A percentile compares a stretch with the other conserved stretches of the same genome.
Conservation (phyloP, 768 basidiomycete genomes). For the Strobilomyces confusus region DNA sequence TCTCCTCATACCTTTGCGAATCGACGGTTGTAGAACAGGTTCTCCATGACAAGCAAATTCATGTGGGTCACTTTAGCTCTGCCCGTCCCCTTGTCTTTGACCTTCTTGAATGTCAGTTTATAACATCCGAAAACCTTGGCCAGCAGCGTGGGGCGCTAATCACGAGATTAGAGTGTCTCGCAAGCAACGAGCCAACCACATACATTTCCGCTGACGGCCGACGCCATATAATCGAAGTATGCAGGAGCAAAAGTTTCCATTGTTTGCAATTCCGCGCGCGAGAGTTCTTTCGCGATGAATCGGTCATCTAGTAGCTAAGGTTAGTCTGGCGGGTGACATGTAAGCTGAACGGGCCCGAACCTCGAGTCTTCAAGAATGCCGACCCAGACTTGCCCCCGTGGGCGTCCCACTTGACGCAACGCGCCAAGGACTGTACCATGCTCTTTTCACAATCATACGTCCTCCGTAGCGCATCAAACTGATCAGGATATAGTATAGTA, state of each 20-base stretch:
- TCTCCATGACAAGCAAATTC: constrained; percentile 98
- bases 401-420: constrained; percentile 95
- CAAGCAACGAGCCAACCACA: constrained; percentile 24
- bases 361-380: constrained; percentile 92
- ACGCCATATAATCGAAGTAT: constrained; percentile 98
- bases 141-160: constrained; percentile 84
- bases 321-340: neutral
- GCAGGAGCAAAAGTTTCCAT: constrained; percentile 97
- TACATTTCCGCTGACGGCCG: constrained; percentile 83
- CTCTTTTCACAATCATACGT: constrained; percentile 93
- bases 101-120: constrained; percentile 86
- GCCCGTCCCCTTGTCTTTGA: constrained; percentile 55
- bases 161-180: constrained; percentile 1
- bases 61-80: constrained; percentile 83
- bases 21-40: constrained; percentile 87
- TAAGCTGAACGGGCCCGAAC: constrained; percentile 37
- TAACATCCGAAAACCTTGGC: constrained; percentile 98
- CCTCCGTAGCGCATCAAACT: constrained; percentile 89
- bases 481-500: constrained; percentile 92
- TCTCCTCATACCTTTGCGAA: constrained; percentile 69
- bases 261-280: constrained; percentile 84
- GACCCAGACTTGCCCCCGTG: constrained; percentile 96
- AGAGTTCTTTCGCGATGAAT: constrained; percentile 97
- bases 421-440: constrained; percentile 88
- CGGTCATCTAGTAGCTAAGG: constrained; percentile 69